phyloP scores from a whole-genome alignment of 257 asterid genomes.

The Cordia subcordata region DNA sequence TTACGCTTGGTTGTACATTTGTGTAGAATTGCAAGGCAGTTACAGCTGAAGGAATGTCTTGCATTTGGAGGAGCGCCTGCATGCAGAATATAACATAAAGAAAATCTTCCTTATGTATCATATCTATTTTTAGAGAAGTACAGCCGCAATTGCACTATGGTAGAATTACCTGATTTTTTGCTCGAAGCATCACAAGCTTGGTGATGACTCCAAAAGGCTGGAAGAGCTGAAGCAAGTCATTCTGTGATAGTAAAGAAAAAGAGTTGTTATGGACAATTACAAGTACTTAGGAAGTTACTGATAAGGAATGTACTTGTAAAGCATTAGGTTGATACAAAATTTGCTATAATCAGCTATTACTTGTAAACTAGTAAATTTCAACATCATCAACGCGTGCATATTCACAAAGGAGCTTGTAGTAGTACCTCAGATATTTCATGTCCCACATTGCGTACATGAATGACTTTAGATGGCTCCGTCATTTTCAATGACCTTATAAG shows the following conservation, averaged over 20 bases:
- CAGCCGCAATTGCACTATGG: slow-evolving; percentile 6
- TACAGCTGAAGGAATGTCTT: slow-evolving; percentile 84
- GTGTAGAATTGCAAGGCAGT: slow-evolving; percentile 81
- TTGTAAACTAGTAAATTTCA: too few species aligned
- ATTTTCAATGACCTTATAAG: slow-evolving; percentile 44
- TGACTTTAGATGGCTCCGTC: slow-evolving; percentile 94
- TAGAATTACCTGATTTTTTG: slow-evolving; percentile 83
- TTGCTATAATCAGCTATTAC: too few species aligned
- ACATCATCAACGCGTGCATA: too few species aligned
- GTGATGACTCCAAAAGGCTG: slow-evolving; percentile 94
- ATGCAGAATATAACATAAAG: slow-evolving; percentile 5
- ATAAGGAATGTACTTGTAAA: not conserved
- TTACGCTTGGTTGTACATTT: slow-evolving; percentile 84
- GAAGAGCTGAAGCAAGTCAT: slow-evolving; percentile 93
- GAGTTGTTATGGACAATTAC: not conserved
- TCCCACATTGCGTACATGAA: slow-evolving; percentile 97
- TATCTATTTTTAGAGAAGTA: slow-evolving; percentile 11
- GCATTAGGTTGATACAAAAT: too few species aligned
- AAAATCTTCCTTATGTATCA: slow-evolving; percentile 10
- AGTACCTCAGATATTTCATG: slow-evolving; percentile 94
- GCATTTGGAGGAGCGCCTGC: slow-evolving; percentile 99
- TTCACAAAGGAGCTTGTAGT: not conserved
- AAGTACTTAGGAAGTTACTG: not conserved
- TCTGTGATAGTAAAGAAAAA: slow-evolving; percentile 38
- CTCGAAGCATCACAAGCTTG: slow-evolving; percentile 97